Percentiles rank a stretch among this genome's conserved stretches.
Evolutionary conservation across 768 basidiomycete genomes (phyloP).

Genomic region (Mycena epipterygia): DNA sequence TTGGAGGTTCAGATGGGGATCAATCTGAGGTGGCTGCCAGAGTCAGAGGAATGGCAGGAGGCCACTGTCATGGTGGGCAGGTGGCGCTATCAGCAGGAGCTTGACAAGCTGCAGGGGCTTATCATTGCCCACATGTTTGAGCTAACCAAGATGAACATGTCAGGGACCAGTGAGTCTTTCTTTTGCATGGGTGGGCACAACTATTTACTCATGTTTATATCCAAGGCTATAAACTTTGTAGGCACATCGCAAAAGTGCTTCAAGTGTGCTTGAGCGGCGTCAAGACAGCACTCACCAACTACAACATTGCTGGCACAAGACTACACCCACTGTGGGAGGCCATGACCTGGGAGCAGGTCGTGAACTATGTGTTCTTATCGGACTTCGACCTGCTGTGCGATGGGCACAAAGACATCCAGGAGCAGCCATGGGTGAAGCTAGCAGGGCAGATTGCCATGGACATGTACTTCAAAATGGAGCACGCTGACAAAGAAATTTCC

Average conservation of each 20-base stretch:
- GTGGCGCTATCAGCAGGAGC: background rate
- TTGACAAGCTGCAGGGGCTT: too few species aligned
- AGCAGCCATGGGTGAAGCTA: slow-evolving; percentile 26
- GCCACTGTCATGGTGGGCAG: background rate
- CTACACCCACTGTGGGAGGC: slow-evolving; percentile 16
- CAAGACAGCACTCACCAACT: slow-evolving; percentile 21
- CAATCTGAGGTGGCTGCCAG: too few species aligned
- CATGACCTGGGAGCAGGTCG: slow-evolving; percentile 40
- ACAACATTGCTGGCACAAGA: slow-evolving; percentile 29
- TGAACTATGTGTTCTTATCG: too few species aligned
- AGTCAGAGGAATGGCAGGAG: too few species aligned
- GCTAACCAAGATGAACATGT: slow-evolving; percentile 22
- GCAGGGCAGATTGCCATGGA: slow-evolving; percentile 30
- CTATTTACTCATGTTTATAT: background rate
- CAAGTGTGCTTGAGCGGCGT: slow-evolving; percentile 36
- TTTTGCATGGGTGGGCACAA: background rate
- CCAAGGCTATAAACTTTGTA: slow-evolving; percentile 36
- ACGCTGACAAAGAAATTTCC: slow-evolving; percentile 39
- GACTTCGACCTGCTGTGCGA: slow-evolving; percentile 38
- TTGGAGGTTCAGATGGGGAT: too few species aligned
- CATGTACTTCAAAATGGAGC: slow-evolving; percentile 31
- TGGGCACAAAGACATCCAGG: slow-evolving; percentile 19
- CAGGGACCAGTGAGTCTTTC: background rate
- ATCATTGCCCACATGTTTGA: too few species aligned
- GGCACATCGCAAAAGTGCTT: slow-evolving; percentile 38